Conservation (phyloP, 345 rosid genomes). For the Eucalyptus erythrocorys region DNA sequence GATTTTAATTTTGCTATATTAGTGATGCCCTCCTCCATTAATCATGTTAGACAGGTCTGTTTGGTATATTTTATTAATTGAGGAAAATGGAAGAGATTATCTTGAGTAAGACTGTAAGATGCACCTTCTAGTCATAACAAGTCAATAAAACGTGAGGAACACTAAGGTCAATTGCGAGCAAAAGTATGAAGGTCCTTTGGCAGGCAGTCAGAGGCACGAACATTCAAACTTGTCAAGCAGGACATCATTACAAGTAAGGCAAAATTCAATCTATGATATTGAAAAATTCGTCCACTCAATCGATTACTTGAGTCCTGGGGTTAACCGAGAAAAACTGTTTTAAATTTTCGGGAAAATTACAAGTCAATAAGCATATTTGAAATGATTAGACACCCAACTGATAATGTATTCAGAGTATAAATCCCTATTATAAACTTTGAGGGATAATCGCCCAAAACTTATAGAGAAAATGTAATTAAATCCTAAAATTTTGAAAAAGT, state of each 20-base stretch:
- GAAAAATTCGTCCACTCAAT: background rate
- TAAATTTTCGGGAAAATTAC: background rate
- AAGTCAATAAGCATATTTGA: background rate
- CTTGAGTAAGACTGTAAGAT: background rate
- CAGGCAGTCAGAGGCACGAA: background rate
- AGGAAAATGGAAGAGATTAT: background rate
- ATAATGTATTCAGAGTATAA: background rate
- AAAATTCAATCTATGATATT: background rate
- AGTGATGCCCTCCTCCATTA: background rate
- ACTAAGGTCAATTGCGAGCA: background rate
- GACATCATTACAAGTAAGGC: background rate
- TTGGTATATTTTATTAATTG: background rate
- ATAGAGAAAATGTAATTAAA: no score
- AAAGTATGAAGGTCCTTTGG: background rate
- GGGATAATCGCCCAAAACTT: no score
- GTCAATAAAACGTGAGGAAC: background rate
- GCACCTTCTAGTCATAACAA: background rate
- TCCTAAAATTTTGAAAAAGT: no score
- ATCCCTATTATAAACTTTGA: background rate
- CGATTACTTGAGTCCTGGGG: background rate
- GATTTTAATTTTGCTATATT: background rate
- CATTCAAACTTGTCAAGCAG: background rate
- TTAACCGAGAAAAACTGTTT: background rate
- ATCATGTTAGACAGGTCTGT: background rate
- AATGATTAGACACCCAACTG: background rate